Conservation (phyloP, 176 grass and related monocot genomes). For the Ananas comosus region DNA sequence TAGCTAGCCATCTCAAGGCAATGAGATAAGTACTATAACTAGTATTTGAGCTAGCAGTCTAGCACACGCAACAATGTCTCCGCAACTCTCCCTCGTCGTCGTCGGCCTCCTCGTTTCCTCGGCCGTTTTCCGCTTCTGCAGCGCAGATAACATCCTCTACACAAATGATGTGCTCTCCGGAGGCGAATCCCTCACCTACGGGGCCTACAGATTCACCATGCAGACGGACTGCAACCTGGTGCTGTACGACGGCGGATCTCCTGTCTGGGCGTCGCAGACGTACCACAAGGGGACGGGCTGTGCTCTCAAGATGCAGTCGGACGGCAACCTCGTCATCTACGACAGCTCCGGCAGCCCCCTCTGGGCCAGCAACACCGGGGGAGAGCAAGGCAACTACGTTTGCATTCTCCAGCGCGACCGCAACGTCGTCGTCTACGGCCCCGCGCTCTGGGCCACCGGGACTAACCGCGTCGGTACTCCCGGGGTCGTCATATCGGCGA, state of each 20-base stretch:
- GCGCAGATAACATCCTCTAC: constrained; percentile 11
- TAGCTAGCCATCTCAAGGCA: too few species aligned
- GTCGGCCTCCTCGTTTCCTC: background rate
- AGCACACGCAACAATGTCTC: background rate
- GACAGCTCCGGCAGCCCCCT: background rate
- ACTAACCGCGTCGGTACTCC: background rate
- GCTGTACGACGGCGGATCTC: constrained; percentile 3
- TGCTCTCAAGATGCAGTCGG: constrained; percentile 20
- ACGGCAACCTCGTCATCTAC: constrained; percentile 28
- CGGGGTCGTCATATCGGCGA: too few species aligned
- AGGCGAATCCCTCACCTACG: constrained; percentile 4
- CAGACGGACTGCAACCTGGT: constrained; percentile 34
- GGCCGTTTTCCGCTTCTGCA: background rate
- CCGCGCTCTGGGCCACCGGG: background rate
- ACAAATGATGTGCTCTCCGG: background rate
- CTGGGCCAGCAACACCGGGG: constrained; percentile 16
- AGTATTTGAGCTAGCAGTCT: too few species aligned
- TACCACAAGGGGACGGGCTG: background rate
- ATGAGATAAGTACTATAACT: too few species aligned
- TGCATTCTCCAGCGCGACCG: constrained; percentile 6
- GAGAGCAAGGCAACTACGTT: constrained; percentile 18
- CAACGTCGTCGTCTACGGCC: background rate
- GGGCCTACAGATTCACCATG: constrained; percentile 11
- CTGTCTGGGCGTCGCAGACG: constrained; percentile 16
- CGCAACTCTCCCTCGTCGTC: background rate